Base-by-base conservation (phyloP, 495 filamentous ascomycete genomes). In the Acidiella bohemica region DNA sequence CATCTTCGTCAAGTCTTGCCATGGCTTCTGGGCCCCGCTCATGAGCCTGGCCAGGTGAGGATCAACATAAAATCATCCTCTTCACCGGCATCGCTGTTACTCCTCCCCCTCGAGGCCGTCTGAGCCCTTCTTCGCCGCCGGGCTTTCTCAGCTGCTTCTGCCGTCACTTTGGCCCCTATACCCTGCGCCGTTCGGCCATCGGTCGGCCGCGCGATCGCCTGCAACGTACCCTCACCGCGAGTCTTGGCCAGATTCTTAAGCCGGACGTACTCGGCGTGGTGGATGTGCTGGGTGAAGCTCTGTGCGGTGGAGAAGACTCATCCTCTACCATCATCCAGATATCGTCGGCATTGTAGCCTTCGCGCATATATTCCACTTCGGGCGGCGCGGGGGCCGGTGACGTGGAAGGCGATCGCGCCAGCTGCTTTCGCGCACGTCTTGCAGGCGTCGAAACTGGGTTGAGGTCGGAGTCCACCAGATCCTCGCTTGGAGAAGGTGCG, bases 311-410 rank as follows among this genome's bases (percentile, higher is more conserved):
- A 53, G 38, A 81, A 70, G 55, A 85, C 55, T 96, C 90, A 51
- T 96, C 90, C 58, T 97, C 90, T 5, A 96, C 87, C 85, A 95
- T 95, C 27, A 87, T 78, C 60, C 78, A 95, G 29, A 64, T 62
- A 51, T 95, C 84, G 52, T 95, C 88, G n/a, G 71, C 54, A 7
- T 73, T 63, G 20, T 75, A 54, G 10, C 82, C 84, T 39, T 76
- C 69, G 2, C 67, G 59, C 64, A 87, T 73, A 45, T 71, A 75
- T 36, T 53, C 53, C 14, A 43, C 33, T 7, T 21, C 33, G 12
- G 50, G 49, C 1, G 50, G 50, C 10, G 46, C 45, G 0, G 53
- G 49, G 1, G 50, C 39, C 8, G 53, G 53, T 21, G 53, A 55
- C 11, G 46, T 53, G 6, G 50, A 53, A 12, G 53, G 53, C 16